These are phyloP conservation scores for Tulasnella sp. DNA, from an alignment of 768 basidiomycete genomes.

Conservation along the genomic window DNA sequence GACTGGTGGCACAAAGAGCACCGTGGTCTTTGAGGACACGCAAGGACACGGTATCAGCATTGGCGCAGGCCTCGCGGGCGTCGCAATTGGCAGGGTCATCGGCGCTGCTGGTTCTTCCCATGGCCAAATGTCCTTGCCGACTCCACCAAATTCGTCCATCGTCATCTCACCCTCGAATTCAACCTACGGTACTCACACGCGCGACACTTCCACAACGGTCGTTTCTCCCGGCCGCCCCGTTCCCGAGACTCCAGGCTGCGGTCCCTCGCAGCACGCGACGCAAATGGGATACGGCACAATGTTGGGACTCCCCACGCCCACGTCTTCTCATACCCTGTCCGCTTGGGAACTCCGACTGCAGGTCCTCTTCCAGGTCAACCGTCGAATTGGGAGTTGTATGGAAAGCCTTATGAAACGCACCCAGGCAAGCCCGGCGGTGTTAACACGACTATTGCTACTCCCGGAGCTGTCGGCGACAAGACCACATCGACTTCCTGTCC, in stretches of 20 bases:
- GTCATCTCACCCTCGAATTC: not conserved
- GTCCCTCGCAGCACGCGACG: not conserved
- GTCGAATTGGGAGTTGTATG: not conserved
- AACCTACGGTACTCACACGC: not conserved
- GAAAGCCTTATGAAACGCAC: too few species aligned
- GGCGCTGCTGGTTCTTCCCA: too few species aligned
- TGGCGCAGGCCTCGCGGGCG: too few species aligned
- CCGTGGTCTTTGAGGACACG: not conserved
- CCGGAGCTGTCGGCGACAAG: too few species aligned
- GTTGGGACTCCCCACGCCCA: not conserved
- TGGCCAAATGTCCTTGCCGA: not conserved
- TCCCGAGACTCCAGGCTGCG: not conserved
- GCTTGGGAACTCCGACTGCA: not conserved
- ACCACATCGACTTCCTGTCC: too few species aligned
- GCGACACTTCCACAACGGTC: not conserved
- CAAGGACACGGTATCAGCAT: not conserved
- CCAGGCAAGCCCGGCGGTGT: too few species aligned
- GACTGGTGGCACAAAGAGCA: too few species aligned
- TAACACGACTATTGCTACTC: too few species aligned
- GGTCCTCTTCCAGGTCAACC: not conserved
- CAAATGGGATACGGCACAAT: not conserved
- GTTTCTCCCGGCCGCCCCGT: not conserved
- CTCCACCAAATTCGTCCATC: not conserved
- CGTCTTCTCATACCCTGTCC: not conserved
- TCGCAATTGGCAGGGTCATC: not conserved